Conservation (phyloP, 179 eudicot genomes). For the Vitellaria paradoxa region DNA sequence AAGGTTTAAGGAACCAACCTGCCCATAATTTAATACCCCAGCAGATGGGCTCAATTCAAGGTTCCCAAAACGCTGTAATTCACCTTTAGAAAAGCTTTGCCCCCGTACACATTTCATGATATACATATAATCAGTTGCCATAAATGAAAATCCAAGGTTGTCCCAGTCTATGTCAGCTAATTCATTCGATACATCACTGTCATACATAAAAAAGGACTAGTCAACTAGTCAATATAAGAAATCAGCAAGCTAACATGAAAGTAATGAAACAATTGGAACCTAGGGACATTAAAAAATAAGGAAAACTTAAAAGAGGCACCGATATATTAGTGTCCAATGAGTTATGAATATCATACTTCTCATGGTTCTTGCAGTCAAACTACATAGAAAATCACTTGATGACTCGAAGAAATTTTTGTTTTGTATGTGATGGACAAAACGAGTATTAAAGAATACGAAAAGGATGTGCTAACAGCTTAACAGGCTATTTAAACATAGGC, state of each 20-base stretch:
- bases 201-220: not conserved
- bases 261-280: not conserved
- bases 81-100: conserved; percentile 65
- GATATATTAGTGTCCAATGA: not conserved
- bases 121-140: conserved; percentile 92
- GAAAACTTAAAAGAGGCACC: not conserved
- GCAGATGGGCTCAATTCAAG: conserved; percentile 94
- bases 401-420: too few relatives aligned
- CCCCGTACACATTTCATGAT: conserved; percentile 73
- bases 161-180: conserved; percentile 90
- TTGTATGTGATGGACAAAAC: too few relatives aligned
- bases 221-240: conserved; percentile 9
- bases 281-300: not conserved
- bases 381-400: not conserved
- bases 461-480: too few relatives aligned
- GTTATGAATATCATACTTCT: not conserved
- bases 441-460: too few relatives aligned
- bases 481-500: not conserved
- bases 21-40: conserved; percentile 90
- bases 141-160: conserved; percentile 82
- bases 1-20: conserved; percentile 44
- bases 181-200: conserved; percentile 42
- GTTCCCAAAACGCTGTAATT: conserved; percentile 74
- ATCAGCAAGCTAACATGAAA: not conserved
- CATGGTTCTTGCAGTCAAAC: conserved; percentile 1